Percentiles rank a stretch among this genome's conserved stretches.
Evolutionary conservation across 75 land plant genomes (phyloP).

Genomic region (Pinus albicaulis): DNA sequence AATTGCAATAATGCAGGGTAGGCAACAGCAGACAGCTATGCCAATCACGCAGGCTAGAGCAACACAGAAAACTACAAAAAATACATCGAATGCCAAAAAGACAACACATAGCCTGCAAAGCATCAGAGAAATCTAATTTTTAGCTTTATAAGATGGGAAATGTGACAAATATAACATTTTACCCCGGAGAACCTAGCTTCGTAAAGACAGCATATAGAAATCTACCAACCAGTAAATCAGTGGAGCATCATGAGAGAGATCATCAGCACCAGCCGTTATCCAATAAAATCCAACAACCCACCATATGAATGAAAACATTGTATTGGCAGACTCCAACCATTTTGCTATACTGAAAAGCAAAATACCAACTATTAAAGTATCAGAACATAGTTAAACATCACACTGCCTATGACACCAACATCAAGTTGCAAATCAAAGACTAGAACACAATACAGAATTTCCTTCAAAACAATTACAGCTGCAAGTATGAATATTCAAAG

Average conservation of each 20-base stretch:
- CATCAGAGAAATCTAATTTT: not conserved
- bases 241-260: constrained; percentile 30
- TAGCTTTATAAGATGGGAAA: too few relatives aligned
- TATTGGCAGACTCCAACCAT: constrained; percentile 38
- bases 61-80: constrained; percentile 76
- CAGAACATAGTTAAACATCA: too few relatives aligned
- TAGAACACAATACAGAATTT: too few relatives aligned
- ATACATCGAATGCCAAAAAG: constrained; percentile 63
- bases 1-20: constrained; percentile 80
- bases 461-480: too few relatives aligned
- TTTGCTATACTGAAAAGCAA: constrained; percentile 32
- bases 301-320: constrained; percentile 53
- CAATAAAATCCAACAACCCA: constrained; percentile 49
- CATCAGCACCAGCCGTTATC: constrained; percentile 47
- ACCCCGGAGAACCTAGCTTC: too few relatives aligned
- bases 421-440: too few relatives aligned
- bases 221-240: constrained; percentile 29
- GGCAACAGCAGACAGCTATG: constrained; percentile 76
- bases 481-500: too few relatives aligned
- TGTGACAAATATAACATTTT: too few relatives aligned
- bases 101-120: constrained; percentile 67
- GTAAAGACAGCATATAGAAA: not conserved
- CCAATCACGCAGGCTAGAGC: constrained; percentile 73
- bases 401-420: too few relatives aligned
- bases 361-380: too few relatives aligned